A percentile compares a stretch with the other conserved stretches of the same genome.
phyloP scores from a whole-genome alignment of 2,329 filamentous ascomycete genomes.

The Pestalotiopsis sp. region DNA sequence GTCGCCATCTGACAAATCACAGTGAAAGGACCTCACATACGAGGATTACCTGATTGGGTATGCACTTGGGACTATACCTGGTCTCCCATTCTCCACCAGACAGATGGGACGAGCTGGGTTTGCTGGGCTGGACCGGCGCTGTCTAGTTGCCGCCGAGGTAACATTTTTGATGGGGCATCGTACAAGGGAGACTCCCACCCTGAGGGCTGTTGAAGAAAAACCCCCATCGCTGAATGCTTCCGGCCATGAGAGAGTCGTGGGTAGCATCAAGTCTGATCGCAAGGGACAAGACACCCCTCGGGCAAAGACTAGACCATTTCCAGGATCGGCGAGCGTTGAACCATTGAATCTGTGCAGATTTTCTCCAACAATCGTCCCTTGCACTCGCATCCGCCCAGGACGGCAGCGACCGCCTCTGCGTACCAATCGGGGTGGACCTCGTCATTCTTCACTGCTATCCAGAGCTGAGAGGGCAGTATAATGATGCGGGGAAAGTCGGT shows the following conservation, averaged over 20 bases:
- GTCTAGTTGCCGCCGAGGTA: background rate
- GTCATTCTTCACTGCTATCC: background rate
- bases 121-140: background rate
- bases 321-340: background rate
- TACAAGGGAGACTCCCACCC: background rate
- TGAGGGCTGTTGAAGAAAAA: background rate
- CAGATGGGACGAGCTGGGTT: background rate
- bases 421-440: background rate
- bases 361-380: background rate
- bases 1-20: background rate
- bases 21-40: background rate
- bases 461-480: background rate
- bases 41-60: background rate
- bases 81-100: background rate
- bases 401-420: constrained; percentile 9
- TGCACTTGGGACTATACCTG: background rate
- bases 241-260: background rate
- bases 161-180: background rate
- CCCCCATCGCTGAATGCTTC: background rate
- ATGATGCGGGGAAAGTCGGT: constrained; percentile 10
- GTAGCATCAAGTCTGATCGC: background rate
- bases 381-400: background rate
- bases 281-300: background rate
- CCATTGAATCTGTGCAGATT: background rate
- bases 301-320: background rate